These are phyloP conservation scores for Euphorbia schlechtendalii DNA, from an alignment of 441 rosid species.

Conservation along the genomic window DNA sequence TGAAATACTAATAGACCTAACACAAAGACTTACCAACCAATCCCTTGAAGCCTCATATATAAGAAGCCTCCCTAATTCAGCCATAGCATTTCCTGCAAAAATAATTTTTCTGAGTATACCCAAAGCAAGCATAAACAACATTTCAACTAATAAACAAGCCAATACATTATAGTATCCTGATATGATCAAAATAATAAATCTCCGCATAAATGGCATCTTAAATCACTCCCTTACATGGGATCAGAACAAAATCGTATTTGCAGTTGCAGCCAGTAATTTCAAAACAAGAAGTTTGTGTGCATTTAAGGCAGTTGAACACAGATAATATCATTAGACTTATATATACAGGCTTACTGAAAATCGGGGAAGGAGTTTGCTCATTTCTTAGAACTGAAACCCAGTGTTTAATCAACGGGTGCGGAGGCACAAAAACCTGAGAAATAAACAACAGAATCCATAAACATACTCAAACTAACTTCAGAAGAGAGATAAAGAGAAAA, in stretches of 20 bases:
- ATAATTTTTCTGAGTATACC: too few relatives aligned
- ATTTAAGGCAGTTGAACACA: too few relatives aligned
- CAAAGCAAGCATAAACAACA: not conserved
- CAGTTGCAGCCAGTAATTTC: not conserved
- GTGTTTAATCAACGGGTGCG: constrained; percentile 88
- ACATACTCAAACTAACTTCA: not conserved
- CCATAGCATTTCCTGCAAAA: constrained; percentile 69
- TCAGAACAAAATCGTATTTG: not conserved
- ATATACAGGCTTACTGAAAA: constrained; percentile 53
- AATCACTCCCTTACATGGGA: not conserved
- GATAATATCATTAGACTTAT: too few relatives aligned
- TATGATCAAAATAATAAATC: not conserved
- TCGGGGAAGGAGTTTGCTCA: constrained; percentile 71
- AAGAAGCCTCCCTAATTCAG: constrained; percentile 81
- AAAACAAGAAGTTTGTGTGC: too few relatives aligned
- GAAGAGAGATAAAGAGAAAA: not conserved
- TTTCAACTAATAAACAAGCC: not conserved
- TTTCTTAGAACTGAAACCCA: constrained; percentile 84
- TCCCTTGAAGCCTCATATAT: constrained; percentile 89
- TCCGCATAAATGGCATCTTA: too few relatives aligned
- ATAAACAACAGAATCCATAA: not conserved
- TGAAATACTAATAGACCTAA: not conserved
- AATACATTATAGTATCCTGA: not conserved
- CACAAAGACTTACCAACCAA: constrained; percentile 58
- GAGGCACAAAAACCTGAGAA: constrained; percentile 80